Evolutionary conservation across 2,329 filamentous ascomycete species (phyloP), one percentile per base, ranked within the genome.

Genomic region (Parafenestella ontariensis): DNA sequence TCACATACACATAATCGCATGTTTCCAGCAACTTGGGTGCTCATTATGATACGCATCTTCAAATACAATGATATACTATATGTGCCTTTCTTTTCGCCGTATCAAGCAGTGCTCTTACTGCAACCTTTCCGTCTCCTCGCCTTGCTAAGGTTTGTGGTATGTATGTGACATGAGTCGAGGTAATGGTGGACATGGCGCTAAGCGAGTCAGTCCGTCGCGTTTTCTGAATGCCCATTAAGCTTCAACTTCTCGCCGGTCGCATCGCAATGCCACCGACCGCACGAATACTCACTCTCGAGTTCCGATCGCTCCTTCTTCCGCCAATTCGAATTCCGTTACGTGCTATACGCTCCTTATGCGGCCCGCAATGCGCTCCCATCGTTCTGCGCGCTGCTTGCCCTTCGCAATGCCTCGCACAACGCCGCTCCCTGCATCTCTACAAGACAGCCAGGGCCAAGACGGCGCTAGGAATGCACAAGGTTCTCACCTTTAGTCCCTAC

Each of bases 381-480:
- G 39, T 31, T 18, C 41, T 11, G 17, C 29, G 21, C 24, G 8
- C 46, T 43, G 29, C 46, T 33, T 40, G 44, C 17, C 47, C 43
- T 15, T 39, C 59, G 39, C 65, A 55, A 58, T 64, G 65, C 48
- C 54, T 58, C n/a, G 50, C 31, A 11, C 65, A 66, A 42, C 56
- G 57, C 20, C 65, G 70, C 42, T 48, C 57, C 17, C 51, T 73
- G 17, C 57, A 66, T 39, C 63, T 72, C 21, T 71, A 70, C 64
- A 68, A 67, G 49, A 66, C 64, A 17, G 68, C 70, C 28, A 56
- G 31, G 44, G 51, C 67, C 17, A 64, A 56, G 46, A 68, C 64
- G 9, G 48, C 57, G 8, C 48, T 69, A 9, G 69, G 69, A 7
- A 59, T 59, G 58, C 68, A 72, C 58, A 71, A 70, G 37, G 20